phyloP scores from a whole-genome alignment of 78 protist genomes.

The Dictyostelium firmibasis region DNA sequence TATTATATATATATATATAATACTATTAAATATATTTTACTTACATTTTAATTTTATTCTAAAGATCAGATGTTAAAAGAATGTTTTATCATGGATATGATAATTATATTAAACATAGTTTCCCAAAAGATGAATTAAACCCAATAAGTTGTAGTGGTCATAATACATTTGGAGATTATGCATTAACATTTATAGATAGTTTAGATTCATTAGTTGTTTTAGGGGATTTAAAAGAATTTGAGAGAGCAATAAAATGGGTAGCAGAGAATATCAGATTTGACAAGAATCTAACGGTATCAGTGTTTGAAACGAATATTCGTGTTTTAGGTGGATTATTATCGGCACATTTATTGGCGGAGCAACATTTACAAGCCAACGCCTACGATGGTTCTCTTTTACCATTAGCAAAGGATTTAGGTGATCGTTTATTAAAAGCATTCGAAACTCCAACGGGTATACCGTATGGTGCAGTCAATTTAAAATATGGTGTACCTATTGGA shows the following conservation, averaged over 20 bases:
- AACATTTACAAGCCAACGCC: not conserved
- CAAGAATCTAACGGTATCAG: conserved; percentile 89
- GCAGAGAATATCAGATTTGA: conserved; percentile 69
- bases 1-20: too few species aligned
- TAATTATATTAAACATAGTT: conserved; percentile 82
- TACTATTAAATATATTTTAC: too few species aligned
- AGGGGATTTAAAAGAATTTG: conserved; percentile 65
- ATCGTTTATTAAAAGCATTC: conserved; percentile 91
- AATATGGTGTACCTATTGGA: conserved; percentile 86
- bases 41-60: too few species aligned
- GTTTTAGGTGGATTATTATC: conserved; percentile 93
- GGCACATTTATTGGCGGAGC: conserved; percentile 25
- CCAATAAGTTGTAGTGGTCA: conserved; percentile 85
- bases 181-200: conserved; percentile 77
- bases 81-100: conserved; percentile 88
- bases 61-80: conserved; percentile 46
- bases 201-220: conserved; percentile 80
- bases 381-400: conserved; percentile 83
- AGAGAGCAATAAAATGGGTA: conserved; percentile 64
- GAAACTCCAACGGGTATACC: conserved; percentile 96
- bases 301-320: conserved; percentile 96
- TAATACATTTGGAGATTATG: conserved; percentile 68
- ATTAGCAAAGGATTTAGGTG: conserved; percentile 90
- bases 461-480: conserved; percentile 90
- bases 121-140: conserved; percentile 89